Evolutionary conservation across 768 basidiomycete genomes (phyloP), one percentile per base, ranked within the genome.

Genomic region (Atractiella rhizophila): DNA sequence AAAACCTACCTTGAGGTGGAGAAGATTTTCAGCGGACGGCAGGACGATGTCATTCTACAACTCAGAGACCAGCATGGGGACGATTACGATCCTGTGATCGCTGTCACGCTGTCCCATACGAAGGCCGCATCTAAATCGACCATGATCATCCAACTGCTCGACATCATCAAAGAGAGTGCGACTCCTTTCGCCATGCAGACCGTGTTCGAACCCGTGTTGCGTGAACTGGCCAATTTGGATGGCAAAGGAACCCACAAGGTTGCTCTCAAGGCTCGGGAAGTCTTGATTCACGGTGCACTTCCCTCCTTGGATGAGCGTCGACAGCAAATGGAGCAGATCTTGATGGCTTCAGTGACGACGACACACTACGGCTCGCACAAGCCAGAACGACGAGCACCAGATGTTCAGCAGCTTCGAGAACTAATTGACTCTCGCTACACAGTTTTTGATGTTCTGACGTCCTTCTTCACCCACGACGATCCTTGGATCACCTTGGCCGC

Each of bases 231-330:
- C 39, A 68, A 69, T 25, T 67, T 96, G 27, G 88, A 96, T 60
- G 75, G 80, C 35, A 78, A 83, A 76, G 78, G 82, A 5, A 88
- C 86, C n/a, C 79, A 73, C 24, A 66, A 74, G 41, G 86, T 96
- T 27, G 69, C 86, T 3, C 62, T 98, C 48, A 94, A 88, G 60
- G 91, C 91, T 30, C 78, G 91, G 34, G 91, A 98, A 63, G 91
- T 91, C 6, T 68, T 96, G 35, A 96, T 98, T 54, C 68, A 82
- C 25, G 81, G 80, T 35, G 82, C 88, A 57, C 77, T 98, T 70
- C 91, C 91, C 5, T 88, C 85, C 12, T 88, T 81, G 56, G 85
- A 94, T 54, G 91, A 96, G 58, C 76, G 91, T 43, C 65, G 74
- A 30, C 64, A 71, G 21, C 91, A 98, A 59, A 88, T 98, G 79